Percentiles rank a stretch among this genome's conserved stretches.
These are phyloP conservation scores for Phytophthora citricola DNA, from an alignment of 352 stramenopile species.

Conservation along the genomic window DNA sequence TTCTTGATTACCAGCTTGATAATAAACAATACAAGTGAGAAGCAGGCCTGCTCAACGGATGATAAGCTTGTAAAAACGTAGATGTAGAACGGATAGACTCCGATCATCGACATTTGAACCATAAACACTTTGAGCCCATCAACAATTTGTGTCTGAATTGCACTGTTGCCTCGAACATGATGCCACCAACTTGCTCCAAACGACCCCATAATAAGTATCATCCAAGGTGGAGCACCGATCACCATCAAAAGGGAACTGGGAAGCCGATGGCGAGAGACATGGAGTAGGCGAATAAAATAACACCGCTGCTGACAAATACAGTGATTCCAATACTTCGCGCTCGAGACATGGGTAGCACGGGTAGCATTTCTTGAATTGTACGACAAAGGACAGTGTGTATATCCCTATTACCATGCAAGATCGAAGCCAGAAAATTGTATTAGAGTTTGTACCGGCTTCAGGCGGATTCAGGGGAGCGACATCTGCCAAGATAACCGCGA, in stretches of 20 bases:
- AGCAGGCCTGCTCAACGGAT: slow-evolving; percentile 9
- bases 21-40: slow-evolving; percentile 14
- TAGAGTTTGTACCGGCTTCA: background rate
- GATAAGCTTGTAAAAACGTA: slow-evolving; percentile 26
- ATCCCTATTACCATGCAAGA: background rate
- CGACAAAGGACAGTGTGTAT: slow-evolving; percentile 1
- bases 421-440: background rate
- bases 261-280: slow-evolving; percentile 19
- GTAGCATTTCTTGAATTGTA: too few species aligned
- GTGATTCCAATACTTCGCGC: slow-evolving; percentile 14
- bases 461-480: background rate
- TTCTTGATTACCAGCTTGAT: slow-evolving; percentile 20
- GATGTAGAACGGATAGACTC: slow-evolving; percentile 28
- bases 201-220: too few species aligned
- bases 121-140: too few species aligned
- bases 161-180: too few species aligned
- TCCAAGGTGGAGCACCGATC: too few species aligned
- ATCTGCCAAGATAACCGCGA: background rate
- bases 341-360: slow-evolving; percentile 4
- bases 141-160: too few species aligned
- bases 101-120: too few species aligned
- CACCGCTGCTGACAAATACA: slow-evolving; percentile 10
- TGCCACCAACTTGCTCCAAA: too few species aligned
- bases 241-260: slow-evolving; percentile 2
- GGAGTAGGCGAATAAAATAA: slow-evolving; percentile 8